Evolutionary conservation across 306 rosid genomes (phyloP), one percentile per base, ranked within the genome.

Genomic region (Cucurbita ficifolia): DNA sequence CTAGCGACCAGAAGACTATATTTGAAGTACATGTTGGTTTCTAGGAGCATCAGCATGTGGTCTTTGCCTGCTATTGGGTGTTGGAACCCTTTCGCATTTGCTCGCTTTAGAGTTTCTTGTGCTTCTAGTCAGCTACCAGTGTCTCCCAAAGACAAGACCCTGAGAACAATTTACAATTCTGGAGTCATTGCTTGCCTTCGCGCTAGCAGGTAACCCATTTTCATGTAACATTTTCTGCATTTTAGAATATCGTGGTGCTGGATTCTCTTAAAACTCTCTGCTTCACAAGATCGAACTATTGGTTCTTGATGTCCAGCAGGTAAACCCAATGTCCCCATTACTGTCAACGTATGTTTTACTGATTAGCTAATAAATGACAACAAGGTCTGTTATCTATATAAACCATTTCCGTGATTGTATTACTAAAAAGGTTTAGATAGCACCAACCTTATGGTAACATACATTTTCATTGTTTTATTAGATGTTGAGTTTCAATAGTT

Each of bases 151-250:
- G 83, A 81, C 77, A 81, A 79, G 74, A 90, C 96, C 76, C 63
- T 84, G 64, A 52, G 35, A 51, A 83, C 81, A 61, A 84, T 92
- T 12, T 71, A 82, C 7, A 86, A 74, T 80, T 88, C 92, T 49
- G 93, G 93, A 74, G 85, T 92, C 80, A 86, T 92, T n/a, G 98
- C 98, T 49, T 92, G 98, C 81, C 96, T 92, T 78, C 88, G 96
- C 8, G 91, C 93, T 76, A 87, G 74, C 72, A 90, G 90, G 98
- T 88, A 59, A 39, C 75, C 24, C 12, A 42, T 3, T 16, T 18
- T 33, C 7, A 10, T 57, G 56, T 13, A 35, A 1, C n/a, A 50
- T 38, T 62, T 70, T 43, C 22, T 11, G n/a, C n/a, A 8, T 36
- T 76, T 63, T 73, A 16, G 17, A 39, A 55, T 0, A 24, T 13